These are phyloP conservation scores for Tylopilus sp. DNA, from an alignment of 1,284 basidiomycete species.

Conservation along the genomic window DNA sequence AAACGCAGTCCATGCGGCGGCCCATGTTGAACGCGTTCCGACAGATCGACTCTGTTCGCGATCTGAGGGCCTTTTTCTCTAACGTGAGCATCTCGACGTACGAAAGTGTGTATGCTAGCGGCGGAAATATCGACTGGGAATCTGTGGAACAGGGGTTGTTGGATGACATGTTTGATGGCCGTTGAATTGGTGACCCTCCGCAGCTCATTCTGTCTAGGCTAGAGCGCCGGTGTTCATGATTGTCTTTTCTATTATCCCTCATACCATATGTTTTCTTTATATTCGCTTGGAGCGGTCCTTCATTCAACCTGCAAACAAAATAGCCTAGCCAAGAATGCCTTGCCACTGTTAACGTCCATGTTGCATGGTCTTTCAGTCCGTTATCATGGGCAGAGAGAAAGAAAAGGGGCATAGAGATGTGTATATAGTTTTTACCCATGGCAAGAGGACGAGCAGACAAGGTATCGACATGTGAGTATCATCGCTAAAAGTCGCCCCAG, in stretches of 20 bases:
- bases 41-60: conserved; percentile 74
- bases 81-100: conserved; percentile 84
- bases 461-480: conserved; percentile 13
- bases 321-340: too few relatives aligned
- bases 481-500: conserved; percentile 73
- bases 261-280: not conserved
- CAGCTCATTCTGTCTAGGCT: not conserved
- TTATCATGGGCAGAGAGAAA: not conserved
- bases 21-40: conserved; percentile 67
- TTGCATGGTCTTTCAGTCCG: too few relatives aligned
- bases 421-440: conserved; percentile 8
- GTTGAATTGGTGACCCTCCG: not conserved
- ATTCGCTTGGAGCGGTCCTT: too few relatives aligned
- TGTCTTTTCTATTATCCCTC: not conserved
- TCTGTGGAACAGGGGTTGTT: conserved; percentile 75
- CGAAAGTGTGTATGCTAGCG: conserved; percentile 80
- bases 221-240: not conserved
- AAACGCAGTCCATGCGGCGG: conserved; percentile 51
- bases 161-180: conserved; percentile 79
- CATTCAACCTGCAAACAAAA: too few relatives aligned
- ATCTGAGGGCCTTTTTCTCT: conserved; percentile 83
- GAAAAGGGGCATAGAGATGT: conserved; percentile 31
- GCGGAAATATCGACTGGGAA: conserved; percentile 80
- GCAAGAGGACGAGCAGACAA: conserved; percentile 7
- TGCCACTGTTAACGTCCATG: too few relatives aligned